Base-by-base conservation (phyloP, 2,329 filamentous ascomycete species). In the Pseudocercospora macadamiae region DNA sequence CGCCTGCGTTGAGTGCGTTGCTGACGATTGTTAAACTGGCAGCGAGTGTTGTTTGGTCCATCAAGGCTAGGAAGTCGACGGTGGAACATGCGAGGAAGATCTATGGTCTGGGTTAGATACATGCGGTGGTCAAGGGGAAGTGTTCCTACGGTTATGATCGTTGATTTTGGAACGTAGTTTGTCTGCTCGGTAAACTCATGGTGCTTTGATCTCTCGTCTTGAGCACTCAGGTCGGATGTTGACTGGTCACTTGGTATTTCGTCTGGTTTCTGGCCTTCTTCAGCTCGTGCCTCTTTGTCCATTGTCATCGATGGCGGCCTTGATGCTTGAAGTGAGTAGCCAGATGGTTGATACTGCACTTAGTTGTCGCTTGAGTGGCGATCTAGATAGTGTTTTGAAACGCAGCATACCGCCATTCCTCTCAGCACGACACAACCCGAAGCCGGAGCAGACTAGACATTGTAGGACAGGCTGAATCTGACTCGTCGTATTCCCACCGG, bases 11-110 rank as follows among this genome's bases (percentile, higher is more conserved):
- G 4, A 85, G 70, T 0, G 79, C 75, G 59, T 78, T 77, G n/a
- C 80, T 80, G 21, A 85, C 78, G 51, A 83, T 83, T 47, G 80
- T 80, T 61, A 85, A 71, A 72, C 81, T 83, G 12, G 80, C 76
- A 0, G 82, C 83, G 28, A 85, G 71, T 2, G 81, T 84, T 0
- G 82, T 85, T 68, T 85, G 83, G 66, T 85, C 83, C 74, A 85
- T 83, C 51, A 85, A 72, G 0, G 83, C 81, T 28, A 84, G 65
- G 36, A 85, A 70, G 52, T 85, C 83, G 57, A 84, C 80, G 19
- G 76, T 82, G 44, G 82, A 78, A 60, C 82, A 84, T 14, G 82
- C 81, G 12, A 85, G 71, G 61, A 85, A 85, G 61, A 85, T 83
- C 82, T 84, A 47, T 14, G 19, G 8, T 19, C 21, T 8, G 37